A percentile compares a stretch with the other conserved stretches of the same genome.
phyloP scores from a whole-genome alignment of 2,329 filamentous ascomycete genomes.

The Ceratocystis papillata region DNA sequence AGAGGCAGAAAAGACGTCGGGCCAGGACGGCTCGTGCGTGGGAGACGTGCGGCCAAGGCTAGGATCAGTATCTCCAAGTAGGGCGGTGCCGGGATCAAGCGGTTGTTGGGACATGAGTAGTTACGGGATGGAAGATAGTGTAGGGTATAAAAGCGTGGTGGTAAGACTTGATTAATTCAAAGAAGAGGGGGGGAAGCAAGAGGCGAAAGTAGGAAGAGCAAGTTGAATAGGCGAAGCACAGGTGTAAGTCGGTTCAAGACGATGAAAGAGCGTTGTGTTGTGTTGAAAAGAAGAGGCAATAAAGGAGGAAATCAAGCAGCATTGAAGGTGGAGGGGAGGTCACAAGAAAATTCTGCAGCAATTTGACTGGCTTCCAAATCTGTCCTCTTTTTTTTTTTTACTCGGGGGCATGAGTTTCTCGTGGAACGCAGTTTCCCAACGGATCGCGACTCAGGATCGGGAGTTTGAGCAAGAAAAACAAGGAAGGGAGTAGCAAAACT shows the following conservation, averaged over 20 bases:
- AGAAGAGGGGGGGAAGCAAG: background rate
- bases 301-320: background rate
- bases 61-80: background rate
- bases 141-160: too few relatives aligned
- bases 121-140: background rate
- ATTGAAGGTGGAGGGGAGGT: background rate
- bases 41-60: constrained; percentile 7
- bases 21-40: constrained; percentile 9
- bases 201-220: background rate
- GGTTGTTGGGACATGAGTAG: constrained; percentile 2
- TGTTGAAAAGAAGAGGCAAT: background rate
- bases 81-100: background rate
- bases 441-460: constrained; percentile 8
- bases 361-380: background rate
- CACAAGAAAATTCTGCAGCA: constrained; percentile 1
- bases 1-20: background rate
- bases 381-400: constrained; percentile 11
- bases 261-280: background rate
- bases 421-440: constrained; percentile 13
- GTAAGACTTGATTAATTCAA: background rate
- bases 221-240: background rate
- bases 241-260: constrained; percentile 5
- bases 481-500: background rate
- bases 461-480: constrained; percentile 10
- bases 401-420: constrained; percentile 6